Percentiles rank a stretch among this genome's conserved stretches.
Evolutionary conservation across 768 basidiomycete species (phyloP).

Genomic region (Sporobolomyces roseus): DNA sequence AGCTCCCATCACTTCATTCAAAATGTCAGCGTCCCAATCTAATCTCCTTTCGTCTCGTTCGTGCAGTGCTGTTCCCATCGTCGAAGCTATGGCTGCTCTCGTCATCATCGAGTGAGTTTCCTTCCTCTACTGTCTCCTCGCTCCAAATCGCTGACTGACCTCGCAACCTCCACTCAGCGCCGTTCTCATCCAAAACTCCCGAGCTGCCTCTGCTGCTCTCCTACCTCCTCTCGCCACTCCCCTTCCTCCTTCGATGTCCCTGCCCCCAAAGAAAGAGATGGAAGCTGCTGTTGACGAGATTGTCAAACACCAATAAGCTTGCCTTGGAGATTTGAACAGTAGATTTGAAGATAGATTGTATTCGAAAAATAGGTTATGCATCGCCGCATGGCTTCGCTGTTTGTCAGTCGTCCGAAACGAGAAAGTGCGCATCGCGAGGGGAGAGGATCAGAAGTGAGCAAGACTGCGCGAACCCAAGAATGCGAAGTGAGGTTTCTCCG

Average conservation of each 20-base stretch:
- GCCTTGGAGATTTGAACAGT: too few species aligned
- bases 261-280: slow-evolving; percentile 24
- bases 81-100: slow-evolving; percentile 93
- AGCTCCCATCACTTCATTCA: slow-evolving; percentile 64
- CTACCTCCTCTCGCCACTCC: slow-evolving; percentile 77
- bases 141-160: not conserved
- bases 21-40: slow-evolving; percentile 58
- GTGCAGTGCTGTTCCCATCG: slow-evolving; percentile 60
- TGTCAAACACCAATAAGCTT: slow-evolving; percentile 15
- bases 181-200: slow-evolving; percentile 80
- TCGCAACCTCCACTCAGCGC: slow-evolving; percentile 51
- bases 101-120: slow-evolving; percentile 76
- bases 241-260: slow-evolving; percentile 80
- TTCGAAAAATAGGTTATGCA: too few species aligned
- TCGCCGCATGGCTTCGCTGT: too few species aligned
- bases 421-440: too few species aligned
- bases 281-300: slow-evolving; percentile 25
- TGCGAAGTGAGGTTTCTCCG: too few species aligned
- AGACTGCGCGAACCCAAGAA: too few species aligned
- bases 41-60: slow-evolving; percentile 51
- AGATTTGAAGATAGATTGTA: too few species aligned
- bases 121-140: not conserved
- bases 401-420: too few species aligned
- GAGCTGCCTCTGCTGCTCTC: slow-evolving; percentile 66
- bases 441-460: too few species aligned